These are phyloP conservation scores for Ochromonadaceae sp. DNA, from an alignment of 352 stramenopile species.

Conservation along the genomic window DNA sequence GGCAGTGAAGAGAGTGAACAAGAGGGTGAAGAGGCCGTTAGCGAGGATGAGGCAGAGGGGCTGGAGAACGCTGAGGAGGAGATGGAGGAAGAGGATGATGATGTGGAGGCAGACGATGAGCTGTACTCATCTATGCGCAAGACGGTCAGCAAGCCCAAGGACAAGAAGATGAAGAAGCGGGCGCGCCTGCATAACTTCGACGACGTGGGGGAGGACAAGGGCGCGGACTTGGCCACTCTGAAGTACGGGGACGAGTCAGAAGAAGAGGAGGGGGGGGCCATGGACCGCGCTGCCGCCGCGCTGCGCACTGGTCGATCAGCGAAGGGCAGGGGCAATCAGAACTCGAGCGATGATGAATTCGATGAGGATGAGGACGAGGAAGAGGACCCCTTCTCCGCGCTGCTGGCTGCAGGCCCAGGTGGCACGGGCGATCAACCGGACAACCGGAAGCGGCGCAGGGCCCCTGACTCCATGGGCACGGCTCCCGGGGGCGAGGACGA, in stretches of 20 bases:
- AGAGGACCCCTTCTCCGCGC: no score
- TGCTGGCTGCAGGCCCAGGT: no score
- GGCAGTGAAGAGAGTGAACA: not conserved
- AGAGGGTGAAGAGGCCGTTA: not conserved
- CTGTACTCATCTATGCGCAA: not conserved
- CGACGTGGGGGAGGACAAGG: not conserved
- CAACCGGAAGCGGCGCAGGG: no score
- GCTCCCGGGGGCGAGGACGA: slow-evolving; percentile 28
- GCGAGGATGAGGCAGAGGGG: not conserved
- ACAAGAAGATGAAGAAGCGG: not conserved
- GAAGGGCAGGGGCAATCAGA: no score
- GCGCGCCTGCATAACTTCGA: no score
- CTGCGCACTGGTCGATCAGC: no score
- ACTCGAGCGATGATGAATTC: no score
- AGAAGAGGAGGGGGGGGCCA: not conserved
- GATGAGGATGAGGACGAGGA: no score
- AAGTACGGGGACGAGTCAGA: not conserved
- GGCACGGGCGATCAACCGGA: no score
- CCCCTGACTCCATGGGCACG: no score
- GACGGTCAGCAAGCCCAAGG: not conserved
- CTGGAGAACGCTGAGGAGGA: not conserved
- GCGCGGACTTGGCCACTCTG: not conserved
- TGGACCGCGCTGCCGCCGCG: no score
- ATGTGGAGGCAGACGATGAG: not conserved
- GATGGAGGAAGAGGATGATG: not conserved